phyloP scores from a whole-genome alignment of 345 rosid species.

The Chamaenerion angustifolium region DNA sequence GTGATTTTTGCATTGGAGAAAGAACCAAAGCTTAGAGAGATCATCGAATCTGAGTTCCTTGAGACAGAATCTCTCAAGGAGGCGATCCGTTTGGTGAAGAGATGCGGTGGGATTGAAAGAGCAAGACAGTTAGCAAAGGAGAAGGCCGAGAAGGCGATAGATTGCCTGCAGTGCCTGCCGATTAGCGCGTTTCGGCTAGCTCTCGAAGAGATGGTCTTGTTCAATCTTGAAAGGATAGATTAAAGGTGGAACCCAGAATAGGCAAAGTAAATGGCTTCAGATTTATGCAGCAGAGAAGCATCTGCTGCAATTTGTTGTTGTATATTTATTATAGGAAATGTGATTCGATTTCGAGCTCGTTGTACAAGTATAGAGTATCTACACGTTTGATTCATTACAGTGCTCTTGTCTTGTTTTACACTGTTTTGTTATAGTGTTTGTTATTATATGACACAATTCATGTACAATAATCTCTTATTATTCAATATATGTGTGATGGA shows the following conservation, averaged over 20 bases:
- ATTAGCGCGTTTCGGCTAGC: constrained; percentile 40
- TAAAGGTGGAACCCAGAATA: constrained; percentile 4
- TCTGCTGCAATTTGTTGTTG: no score
- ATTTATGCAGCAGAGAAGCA: no score
- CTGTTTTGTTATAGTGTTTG: no score
- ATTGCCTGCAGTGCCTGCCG: constrained; percentile 59
- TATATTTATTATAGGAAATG: no score
- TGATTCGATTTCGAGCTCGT: no score
- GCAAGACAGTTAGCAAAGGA: constrained; percentile 66
- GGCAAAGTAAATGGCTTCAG: no score
- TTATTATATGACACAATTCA: no score
- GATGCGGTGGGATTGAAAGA: constrained; percentile 55
- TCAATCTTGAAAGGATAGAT: constrained; percentile 80
- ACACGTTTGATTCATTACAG: no score
- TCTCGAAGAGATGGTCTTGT: constrained; percentile 74
- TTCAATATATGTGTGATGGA: no score
- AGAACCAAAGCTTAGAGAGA: constrained; percentile 66
- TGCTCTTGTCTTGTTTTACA: no score
- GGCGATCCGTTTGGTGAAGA: constrained; percentile 53
- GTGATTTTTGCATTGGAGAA: constrained; percentile 72
- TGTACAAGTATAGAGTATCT: no score
- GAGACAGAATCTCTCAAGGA: constrained; percentile 73
- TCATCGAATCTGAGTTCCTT: constrained; percentile 80
- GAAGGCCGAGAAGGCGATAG: constrained; percentile 65
- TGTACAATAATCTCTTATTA: no score